Base-by-base conservation (phyloP, 129 eudicot species). In the Tanacetum coccineum region DNA sequence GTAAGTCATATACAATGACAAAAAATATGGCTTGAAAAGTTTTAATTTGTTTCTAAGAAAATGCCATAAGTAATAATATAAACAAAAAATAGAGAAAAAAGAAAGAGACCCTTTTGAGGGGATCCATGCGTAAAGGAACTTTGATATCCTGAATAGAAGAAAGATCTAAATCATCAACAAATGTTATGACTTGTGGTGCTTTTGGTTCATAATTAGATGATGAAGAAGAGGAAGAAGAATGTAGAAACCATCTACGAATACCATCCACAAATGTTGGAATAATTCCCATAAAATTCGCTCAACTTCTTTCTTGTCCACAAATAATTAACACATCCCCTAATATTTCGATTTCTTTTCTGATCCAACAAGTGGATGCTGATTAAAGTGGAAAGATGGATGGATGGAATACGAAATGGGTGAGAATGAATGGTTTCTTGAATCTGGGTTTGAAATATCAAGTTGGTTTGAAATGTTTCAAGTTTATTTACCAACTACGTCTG, bases 51-150 rank as follows among this genome's bases (percentile, higher is more conserved):
- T 36, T 0, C 42, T 52, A 51, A 57, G 13, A 4, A 22, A 19
- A 19, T 6, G 11, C 25, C 39, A 25, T n/a, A n/a, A n/a, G n/a
- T n/a, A n/a, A n/a, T n/a, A 22, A 22, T 2, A 22, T 22, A 26
- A 58, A 25, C 40, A 10, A 21, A 4, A 25, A 9, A 20, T 4
- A 4, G 25, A 14, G 1, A 52, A 15, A 51, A 66, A 19, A 67
- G 21, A 64, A 1, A 45, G 40, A 26, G 62, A 91, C 96, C 97
- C 85, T 87, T 65, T 83, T 85, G 64, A 79, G 88, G 67, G 85
- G 84, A 91, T 91, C 96, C 97, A 91, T 91, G 39, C 85, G 67
- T 55, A 74, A 78, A 14, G 97, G 87, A 19, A 87, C 91, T 64
- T 72, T 74, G 40, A 87, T 75, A 5, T 22, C 62, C 65, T 70